phyloP scores from a whole-genome alignment of 2,329 filamentous ascomycete species.

The Aspergillus pseudoterreus region DNA sequence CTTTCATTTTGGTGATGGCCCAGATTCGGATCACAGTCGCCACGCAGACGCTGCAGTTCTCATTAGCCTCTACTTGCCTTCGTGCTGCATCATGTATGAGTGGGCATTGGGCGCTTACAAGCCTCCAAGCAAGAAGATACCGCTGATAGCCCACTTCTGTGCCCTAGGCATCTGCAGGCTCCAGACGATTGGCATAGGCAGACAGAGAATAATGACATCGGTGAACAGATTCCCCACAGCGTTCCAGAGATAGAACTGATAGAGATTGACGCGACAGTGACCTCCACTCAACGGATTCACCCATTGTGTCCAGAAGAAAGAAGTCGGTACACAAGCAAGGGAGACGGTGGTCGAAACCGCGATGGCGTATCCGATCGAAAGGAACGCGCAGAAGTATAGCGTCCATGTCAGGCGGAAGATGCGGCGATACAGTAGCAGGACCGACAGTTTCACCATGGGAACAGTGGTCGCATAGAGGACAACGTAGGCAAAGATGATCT shows the following conservation, averaged over 20 bases:
- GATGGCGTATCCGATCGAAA: constrained; percentile 12
- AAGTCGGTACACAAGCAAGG: constrained; percentile 9
- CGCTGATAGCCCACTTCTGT: constrained; percentile 11
- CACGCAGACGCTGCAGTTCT: constrained; percentile 14
- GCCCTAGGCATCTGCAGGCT: constrained; percentile 10
- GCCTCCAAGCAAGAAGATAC: constrained; percentile 16
- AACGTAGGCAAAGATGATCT: constrained; percentile 15
- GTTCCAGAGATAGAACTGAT: constrained; percentile 15
- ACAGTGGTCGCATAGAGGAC: constrained; percentile 13
- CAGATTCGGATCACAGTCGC: constrained; percentile 16
- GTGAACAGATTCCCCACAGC: constrained; percentile 14
- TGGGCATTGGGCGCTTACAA: constrained; percentile 8
- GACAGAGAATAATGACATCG: constrained; percentile 14
- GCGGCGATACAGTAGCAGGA: constrained; percentile 17
- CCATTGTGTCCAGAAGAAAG: constrained; percentile 16
- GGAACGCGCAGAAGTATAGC: constrained; percentile 12
- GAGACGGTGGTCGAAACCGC: constrained; percentile 8
- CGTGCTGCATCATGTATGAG: background rate
- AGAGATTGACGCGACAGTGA: constrained; percentile 8
- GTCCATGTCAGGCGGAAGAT: constrained; percentile 15
- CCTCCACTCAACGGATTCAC: constrained; percentile 10
- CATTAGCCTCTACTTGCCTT: background rate
- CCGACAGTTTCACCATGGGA: constrained; percentile 15
- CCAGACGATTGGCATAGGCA: constrained; percentile 18
- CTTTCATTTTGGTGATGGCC: constrained; percentile 13